Percentiles rank a stretch among this genome's conserved stretches.
Evolutionary conservation across 768 basidiomycete genomes (phyloP).

Genomic region (Pholiota molesta): DNA sequence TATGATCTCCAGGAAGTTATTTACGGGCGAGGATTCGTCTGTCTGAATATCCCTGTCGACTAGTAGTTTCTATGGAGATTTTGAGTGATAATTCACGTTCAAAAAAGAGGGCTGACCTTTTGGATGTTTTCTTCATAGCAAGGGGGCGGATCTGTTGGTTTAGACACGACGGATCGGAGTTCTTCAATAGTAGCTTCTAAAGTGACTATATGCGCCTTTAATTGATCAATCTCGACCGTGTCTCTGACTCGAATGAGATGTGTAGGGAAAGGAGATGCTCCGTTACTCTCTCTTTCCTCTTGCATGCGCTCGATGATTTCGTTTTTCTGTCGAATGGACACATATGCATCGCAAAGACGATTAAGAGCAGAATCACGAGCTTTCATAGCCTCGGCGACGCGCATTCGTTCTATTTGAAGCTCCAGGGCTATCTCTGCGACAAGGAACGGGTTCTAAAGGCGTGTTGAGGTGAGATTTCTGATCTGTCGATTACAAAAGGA

Average conservation of each 20-base stretch:
- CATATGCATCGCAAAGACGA: conserved; percentile 61
- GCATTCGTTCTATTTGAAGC: conserved; percentile 53
- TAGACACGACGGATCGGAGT: conserved; percentile 35
- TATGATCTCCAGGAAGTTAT: not conserved
- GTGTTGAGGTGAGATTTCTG: not conserved
- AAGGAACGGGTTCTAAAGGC: conserved; percentile 44
- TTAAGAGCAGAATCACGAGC: conserved; percentile 67
- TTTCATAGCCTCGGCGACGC: conserved; percentile 56
- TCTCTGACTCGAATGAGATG: conserved; percentile 4
- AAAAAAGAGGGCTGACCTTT: conserved; percentile 27
- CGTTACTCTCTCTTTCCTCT: conserved; percentile 35
- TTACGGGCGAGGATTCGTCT: not conserved
- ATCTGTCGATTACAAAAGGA: not conserved
- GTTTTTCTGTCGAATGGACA: conserved; percentile 63
- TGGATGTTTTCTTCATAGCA: conserved; percentile 36
- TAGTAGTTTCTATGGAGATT: not conserved
- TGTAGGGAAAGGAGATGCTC: conserved; percentile 4
- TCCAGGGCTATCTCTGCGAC: conserved; percentile 57
- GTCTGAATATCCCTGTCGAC: not conserved
- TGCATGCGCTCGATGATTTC: conserved; percentile 51
- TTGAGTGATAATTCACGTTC: not conserved
- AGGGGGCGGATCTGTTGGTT: conserved; percentile 38
- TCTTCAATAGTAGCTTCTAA: conserved; percentile 42
- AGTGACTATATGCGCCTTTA: conserved; percentile 39
- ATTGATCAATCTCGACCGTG: conserved; percentile 27